These are phyloP conservation scores for Caryopteris hybrid DNA, from an alignment of 305 asterid genomes.

Conservation along the genomic window DNA sequence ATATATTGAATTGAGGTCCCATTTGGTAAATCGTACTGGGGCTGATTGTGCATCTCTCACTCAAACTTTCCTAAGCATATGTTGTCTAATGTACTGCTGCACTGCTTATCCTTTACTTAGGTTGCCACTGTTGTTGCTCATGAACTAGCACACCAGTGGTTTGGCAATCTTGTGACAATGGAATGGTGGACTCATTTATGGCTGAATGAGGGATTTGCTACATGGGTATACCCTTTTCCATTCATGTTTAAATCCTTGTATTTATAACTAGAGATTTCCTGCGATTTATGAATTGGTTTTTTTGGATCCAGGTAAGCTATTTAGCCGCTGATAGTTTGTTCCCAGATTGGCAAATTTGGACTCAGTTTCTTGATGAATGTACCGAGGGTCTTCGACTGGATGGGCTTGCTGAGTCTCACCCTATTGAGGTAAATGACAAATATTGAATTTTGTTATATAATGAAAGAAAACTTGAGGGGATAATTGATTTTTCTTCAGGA, in stretches of 20 bases:
- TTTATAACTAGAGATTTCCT: not conserved
- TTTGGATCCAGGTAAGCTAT: slow-evolving; percentile 77
- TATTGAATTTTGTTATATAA: not conserved
- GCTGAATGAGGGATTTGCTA: slow-evolving; percentile 98
- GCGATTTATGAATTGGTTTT: slow-evolving; percentile 14
- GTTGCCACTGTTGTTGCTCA: slow-evolving; percentile 97
- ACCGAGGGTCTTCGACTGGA: slow-evolving; percentile 92
- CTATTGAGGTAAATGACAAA: slow-evolving; percentile 67
- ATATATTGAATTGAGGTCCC: not conserved
- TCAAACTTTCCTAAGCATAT: not conserved
- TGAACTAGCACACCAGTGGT: slow-evolving; percentile 99
- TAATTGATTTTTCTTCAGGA: not conserved
- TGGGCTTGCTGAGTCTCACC: slow-evolving; percentile 94
- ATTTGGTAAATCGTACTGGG: not conserved
- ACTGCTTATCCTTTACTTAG: slow-evolving; percentile 37
- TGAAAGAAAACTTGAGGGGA: not conserved
- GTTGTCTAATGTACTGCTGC: not conserved
- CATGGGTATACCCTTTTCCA: slow-evolving; percentile 75
- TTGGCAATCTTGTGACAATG: slow-evolving; percentile 98
- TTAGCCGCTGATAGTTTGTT: slow-evolving; percentile 86
- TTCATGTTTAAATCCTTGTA: slow-evolving; percentile 16
- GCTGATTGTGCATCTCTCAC: not conserved
- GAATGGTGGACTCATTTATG: slow-evolving; percentile 99
- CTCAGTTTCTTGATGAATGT: slow-evolving; percentile 90
- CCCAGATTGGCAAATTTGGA: slow-evolving; percentile 98